A percentile compares a stretch with the other conserved stretches of the same genome.
Evolutionary conservation across 345 rosid species (phyloP).

Genomic region (Brassica juncea): DNA sequence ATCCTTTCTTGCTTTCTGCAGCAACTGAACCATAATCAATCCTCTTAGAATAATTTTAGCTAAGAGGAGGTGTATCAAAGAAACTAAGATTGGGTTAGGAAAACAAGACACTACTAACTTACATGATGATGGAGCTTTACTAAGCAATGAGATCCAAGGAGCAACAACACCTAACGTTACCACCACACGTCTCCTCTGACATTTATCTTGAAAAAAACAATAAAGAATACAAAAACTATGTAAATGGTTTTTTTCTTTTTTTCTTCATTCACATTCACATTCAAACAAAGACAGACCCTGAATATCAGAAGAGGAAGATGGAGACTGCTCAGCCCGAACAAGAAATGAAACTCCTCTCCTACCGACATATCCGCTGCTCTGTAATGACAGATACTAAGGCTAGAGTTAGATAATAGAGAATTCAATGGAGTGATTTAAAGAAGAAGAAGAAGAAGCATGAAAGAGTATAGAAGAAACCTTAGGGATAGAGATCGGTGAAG

Average conservation of each 20-base stretch:
- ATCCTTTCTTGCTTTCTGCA: conserved; percentile 89
- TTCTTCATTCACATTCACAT: not conserved
- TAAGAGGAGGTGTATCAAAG: not conserved
- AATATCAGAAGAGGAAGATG: conserved; percentile 45
- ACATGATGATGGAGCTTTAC: conserved; percentile 64
- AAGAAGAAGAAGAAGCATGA: conserved; percentile 5
- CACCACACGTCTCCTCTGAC: conserved; percentile 61
- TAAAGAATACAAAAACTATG: not conserved
- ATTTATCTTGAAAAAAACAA: conserved; percentile 42
- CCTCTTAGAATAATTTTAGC: conserved; percentile 56
- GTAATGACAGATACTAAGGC: conserved; percentile 39
- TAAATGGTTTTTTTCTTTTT: not conserved
- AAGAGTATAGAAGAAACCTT: conserved; percentile 46
- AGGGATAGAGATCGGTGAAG: conserved; percentile 57
- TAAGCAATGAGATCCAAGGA: conserved; percentile 61
- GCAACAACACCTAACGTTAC: conserved; percentile 56
- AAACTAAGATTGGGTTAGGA: not conserved
- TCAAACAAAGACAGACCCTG: conserved; percentile 45
- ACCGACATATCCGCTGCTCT: conserved; percentile 38
- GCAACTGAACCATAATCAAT: conserved; percentile 97
- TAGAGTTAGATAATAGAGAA: conserved; percentile 12
- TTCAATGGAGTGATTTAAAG: not conserved
- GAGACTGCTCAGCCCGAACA: conserved; percentile 56
- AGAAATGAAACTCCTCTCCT: conserved; percentile 53
- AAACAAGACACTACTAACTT: conserved; percentile 32